Percentiles rank a stretch among this genome's conserved stretches.
Conservation (phyloP, 805 yeast genomes). For the Helenozyma baotianmanensis region DNA sequence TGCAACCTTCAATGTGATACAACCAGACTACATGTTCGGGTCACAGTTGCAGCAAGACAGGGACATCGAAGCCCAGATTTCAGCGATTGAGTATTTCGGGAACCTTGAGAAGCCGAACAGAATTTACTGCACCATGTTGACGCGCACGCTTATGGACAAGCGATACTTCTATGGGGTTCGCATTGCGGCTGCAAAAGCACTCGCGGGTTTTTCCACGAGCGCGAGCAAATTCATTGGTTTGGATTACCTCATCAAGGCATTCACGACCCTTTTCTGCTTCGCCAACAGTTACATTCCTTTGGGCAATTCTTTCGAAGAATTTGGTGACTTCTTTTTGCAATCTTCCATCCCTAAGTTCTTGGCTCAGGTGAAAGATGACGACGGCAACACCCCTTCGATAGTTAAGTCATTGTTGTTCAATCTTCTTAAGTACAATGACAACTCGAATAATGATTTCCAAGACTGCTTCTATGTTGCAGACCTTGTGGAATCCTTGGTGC, state of each 20-base stretch:
- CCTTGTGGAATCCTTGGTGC: conserved; percentile 52
- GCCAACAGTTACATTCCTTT: conserved; percentile 57
- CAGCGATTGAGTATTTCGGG: conserved; percentile 72
- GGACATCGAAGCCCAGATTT: conserved; percentile 93
- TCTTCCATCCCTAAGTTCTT: conserved; percentile 63
- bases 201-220: conserved; percentile 62
- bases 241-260: conserved; percentile 65
- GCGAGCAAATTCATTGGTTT: conserved; percentile 68
- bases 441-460: conserved; percentile 68
- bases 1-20: conserved; percentile 71
- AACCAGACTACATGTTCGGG: conserved; percentile 92
- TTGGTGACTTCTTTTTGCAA: conserved; percentile 64
- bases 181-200: conserved; percentile 76
- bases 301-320: conserved; percentile 76
- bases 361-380: conserved; percentile 54
- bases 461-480: conserved; percentile 65
- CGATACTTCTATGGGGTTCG: conserved; percentile 88
- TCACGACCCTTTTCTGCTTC: conserved; percentile 69
- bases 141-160: conserved; percentile 76
- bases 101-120: conserved; percentile 51
- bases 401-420: conserved; percentile 63
- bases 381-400: conserved; percentile 54
- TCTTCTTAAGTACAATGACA: conserved; percentile 78
- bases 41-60: conserved; percentile 92
- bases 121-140: conserved; percentile 69